Conservation (phyloP, 768 basidiomycete species). For the Mycena filopes region DNA sequence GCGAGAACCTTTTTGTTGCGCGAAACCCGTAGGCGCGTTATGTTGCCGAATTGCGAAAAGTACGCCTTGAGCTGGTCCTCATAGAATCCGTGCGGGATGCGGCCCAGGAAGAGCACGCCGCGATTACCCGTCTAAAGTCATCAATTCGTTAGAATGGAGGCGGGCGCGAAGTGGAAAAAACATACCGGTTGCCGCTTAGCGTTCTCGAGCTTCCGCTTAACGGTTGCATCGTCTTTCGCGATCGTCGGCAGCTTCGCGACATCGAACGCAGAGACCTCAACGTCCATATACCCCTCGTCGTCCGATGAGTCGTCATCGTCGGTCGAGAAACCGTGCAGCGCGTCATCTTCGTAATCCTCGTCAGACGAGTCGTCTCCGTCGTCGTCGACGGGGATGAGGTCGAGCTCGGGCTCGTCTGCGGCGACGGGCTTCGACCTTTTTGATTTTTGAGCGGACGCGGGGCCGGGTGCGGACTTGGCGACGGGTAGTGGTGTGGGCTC, state of each 20-base stretch:
- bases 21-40: conserved; percentile 89
- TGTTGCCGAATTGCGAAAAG: conserved; percentile 93
- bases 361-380: conserved; percentile 29
- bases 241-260: conserved; percentile 82
- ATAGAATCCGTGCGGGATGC: conserved; percentile 97
- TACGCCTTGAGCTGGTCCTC: conserved; percentile 94
- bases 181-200: conserved; percentile 76
- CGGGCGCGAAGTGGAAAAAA: conserved; percentile 15
- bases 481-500: conserved; percentile 5
- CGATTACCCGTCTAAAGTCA: conserved; percentile 62
- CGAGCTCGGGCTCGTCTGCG: not conserved
- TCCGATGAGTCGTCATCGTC: conserved; percentile 84
- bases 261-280: conserved; percentile 66
- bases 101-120: conserved; percentile 90
- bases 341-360: conserved; percentile 58
- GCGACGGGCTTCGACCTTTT: conserved; percentile 15
- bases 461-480: conserved; percentile 41
- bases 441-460: conserved; percentile 2
- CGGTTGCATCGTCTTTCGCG: conserved; percentile 86
- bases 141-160: conserved; percentile 19
- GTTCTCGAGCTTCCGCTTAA: conserved; percentile 71
- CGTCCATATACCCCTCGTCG: conserved; percentile 67
- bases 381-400: conserved; percentile 17
- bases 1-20: conserved; percentile 87
- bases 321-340: conserved; percentile 78